These are phyloP conservation scores for Coniochaeta sp. DNA, from an alignment of 2,329 filamentous ascomycete genomes.

Conservation along the genomic window DNA sequence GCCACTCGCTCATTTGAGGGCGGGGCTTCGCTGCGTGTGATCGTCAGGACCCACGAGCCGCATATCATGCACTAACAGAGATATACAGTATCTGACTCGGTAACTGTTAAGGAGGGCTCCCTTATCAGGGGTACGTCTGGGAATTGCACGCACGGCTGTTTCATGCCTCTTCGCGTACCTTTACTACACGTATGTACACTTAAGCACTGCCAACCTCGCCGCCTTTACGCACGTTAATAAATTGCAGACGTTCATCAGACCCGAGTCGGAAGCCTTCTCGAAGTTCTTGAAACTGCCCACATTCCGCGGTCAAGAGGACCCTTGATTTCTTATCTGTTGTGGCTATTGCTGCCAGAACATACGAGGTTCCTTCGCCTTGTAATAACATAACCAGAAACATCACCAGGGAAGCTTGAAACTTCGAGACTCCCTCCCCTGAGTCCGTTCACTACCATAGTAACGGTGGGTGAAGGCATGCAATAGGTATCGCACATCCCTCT, in stretches of 20 bases:
- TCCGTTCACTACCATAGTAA: neutral
- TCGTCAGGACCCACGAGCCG: neutral
- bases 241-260: neutral
- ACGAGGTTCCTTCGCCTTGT: neutral
- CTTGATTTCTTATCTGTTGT: neutral
- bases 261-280: neutral
- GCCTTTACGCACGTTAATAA: neutral
- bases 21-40: neutral
- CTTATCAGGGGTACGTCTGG: neutral
- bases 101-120: neutral
- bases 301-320: neutral
- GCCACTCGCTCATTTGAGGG: neutral
- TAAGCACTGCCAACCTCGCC: neutral
- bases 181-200: no score
- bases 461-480: neutral
- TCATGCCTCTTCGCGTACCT: neutral
- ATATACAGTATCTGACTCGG: neutral
- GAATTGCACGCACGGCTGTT: neutral
- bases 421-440: neutral
- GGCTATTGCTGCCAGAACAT: neutral
- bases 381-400: neutral
- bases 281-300: neutral
- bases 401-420: neutral
- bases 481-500: neutral
- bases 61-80: neutral